Percentiles rank a stretch among this genome's conserved stretches.
These are phyloP conservation scores for Russula sp. DNA, from an alignment of 768 basidiomycete genomes.

Conservation along the genomic window DNA sequence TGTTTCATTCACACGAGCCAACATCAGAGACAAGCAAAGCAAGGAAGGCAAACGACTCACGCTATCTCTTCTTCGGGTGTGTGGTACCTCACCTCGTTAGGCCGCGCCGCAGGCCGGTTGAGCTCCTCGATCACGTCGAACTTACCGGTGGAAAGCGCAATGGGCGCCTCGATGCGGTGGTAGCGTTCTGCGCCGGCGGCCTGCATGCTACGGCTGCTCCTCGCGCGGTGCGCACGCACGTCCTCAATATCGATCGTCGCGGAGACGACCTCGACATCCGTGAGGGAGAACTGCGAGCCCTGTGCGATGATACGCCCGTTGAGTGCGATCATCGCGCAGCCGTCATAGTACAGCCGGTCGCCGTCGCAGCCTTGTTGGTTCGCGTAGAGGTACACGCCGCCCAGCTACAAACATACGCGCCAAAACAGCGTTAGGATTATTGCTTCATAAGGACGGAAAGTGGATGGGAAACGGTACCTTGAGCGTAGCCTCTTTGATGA, in stretches of 20 bases:
- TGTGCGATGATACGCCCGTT: constrained; percentile 92
- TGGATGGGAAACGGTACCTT: constrained; percentile 48
- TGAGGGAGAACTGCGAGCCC: constrained; percentile 92
- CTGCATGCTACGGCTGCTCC: constrained; percentile 83
- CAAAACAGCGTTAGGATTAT: too few species aligned
- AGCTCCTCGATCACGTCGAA: constrained; percentile 47
- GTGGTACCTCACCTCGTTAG: constrained; percentile 62
- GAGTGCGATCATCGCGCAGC: constrained; percentile 91
- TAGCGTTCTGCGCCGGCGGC: constrained; percentile 71
- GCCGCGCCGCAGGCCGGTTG: constrained; percentile 20
- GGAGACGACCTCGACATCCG: constrained; percentile 92
- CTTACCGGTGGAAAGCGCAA: constrained; percentile 70
- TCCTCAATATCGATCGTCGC: constrained; percentile 98
- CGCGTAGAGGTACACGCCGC: constrained; percentile 95
- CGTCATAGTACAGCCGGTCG: constrained; percentile 96
- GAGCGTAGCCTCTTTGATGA: constrained; percentile 94
- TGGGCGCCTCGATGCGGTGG: constrained; percentile 73
- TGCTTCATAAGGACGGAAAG: not conserved
- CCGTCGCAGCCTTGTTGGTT: constrained; percentile 99
- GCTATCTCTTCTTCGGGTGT: constrained; percentile 95
- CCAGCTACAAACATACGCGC: constrained; percentile 49
- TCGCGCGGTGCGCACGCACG: constrained; percentile 82
- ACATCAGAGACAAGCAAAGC: not conserved
- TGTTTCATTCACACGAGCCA: constrained; percentile 27
- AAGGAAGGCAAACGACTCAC: constrained; percentile 36